Base-by-base conservation (phyloP, 768 basidiomycete species). In the Lentinula detonsa region DNA sequence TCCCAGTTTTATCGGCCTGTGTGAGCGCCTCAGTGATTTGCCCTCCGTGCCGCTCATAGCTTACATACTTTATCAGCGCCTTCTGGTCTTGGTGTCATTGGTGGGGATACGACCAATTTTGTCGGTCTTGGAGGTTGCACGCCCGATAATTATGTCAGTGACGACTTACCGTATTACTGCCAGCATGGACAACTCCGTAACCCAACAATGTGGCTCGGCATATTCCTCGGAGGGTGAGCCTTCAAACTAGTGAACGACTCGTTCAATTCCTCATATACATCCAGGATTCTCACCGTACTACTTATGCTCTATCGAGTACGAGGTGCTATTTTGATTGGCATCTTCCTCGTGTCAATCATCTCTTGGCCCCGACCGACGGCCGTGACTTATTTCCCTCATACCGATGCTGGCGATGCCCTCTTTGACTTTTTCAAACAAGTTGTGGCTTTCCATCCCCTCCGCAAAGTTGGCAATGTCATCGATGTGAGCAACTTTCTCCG, bases 401-500 rank as follows among this genome's bases (percentile, higher is more conserved):
- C 84, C 5, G 65, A 65, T 0, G 67, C 79, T 4, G 93, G 93
- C 7, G 82, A 95, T 67, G 80, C 78, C 34, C 76, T 87, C 48
- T 95, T 93, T 69, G 83, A 87, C 64, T 93, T 86, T 71, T 95
- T 95, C 83, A 91, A 91, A 72, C 75, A 93, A 65, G 85, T 93
- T 39, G 90, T 91, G 39, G 81, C 85, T 1, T 93, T 89, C 79
- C 86, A 86, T 62, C 83, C 80, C 4, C 66, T 93, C 43, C 62
- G 77, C 61, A 78, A 77, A 62, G 76, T 86, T 59, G 86, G 87
- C n/a, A 85, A 87, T 66, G 87, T 75, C 16, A 76, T 90, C 61
- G 82, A 88, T 70, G 87, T 90, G 69, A 76, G 80, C 72, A 45
- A 0, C 1, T 18, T 61, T 60, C 46, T 50, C 46, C 16, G 31